phyloP scores from a whole-genome alignment of 257 asterid genomes.

The Paraleonurus japonicus region DNA sequence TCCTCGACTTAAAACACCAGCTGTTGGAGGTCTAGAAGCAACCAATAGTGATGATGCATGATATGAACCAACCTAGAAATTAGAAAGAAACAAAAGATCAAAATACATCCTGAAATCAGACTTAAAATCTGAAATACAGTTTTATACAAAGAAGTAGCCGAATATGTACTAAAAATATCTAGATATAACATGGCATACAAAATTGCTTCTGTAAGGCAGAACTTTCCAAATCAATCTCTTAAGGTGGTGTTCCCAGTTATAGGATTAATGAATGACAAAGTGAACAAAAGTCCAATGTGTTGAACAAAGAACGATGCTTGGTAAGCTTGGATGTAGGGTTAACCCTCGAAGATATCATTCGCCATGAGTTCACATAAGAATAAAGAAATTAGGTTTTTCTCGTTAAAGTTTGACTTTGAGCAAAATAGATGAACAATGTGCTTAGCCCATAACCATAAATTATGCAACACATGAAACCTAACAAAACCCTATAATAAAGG shows the following conservation, averaged over 20 bases:
- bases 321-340: not conserved
- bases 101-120: not conserved
- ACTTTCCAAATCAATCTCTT: not conserved
- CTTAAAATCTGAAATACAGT: not conserved
- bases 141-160: not conserved
- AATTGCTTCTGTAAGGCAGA: not conserved
- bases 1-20: conserved; percentile 90
- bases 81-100: not conserved
- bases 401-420: not conserved
- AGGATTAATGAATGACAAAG: not conserved
- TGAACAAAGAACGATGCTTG: not conserved
- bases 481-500: not conserved
- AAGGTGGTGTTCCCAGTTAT: not conserved
- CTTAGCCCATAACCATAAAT: not conserved
- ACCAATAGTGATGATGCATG: conserved; percentile 93
- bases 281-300: not conserved
- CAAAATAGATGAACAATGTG: not conserved
- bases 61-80: conserved; percentile 84
- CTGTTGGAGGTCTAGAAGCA: conserved; percentile 98
- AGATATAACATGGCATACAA: not conserved
- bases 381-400: not conserved
- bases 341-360: not conserved
- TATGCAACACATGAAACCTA: not conserved
- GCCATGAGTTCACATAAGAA: not conserved
- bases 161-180: not conserved